Conservation (phyloP, 2,329 filamentous ascomycete species). For the Cercospora zeae-maydis region DNA sequence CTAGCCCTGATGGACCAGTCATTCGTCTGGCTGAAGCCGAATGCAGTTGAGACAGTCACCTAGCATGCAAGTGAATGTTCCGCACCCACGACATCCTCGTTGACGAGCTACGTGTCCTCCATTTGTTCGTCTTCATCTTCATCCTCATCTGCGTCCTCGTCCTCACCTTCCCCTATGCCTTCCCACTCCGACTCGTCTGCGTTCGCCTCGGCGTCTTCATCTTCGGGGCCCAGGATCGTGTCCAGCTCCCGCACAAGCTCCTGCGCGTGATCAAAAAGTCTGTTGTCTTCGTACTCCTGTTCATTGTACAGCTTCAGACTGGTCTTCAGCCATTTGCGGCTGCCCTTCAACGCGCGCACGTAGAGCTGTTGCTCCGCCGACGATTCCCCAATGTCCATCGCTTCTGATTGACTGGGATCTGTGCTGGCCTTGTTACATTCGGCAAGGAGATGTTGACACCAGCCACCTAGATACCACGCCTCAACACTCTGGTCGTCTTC, state of each 20-base stretch:
- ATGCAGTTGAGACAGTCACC: neutral
- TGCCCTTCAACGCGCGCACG: constrained; percentile 60
- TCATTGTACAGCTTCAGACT: constrained; percentile 73
- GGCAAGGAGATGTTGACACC: constrained; percentile 78
- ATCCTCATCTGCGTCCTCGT: constrained; percentile 34
- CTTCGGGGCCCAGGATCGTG: constrained; percentile 43
- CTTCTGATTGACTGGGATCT: constrained; percentile 21
- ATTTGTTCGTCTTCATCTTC: constrained; percentile 28
- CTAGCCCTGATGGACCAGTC: neutral
- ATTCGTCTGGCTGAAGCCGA: neutral
- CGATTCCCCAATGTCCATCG: constrained; percentile 30
- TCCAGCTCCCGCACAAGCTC: constrained; percentile 60
- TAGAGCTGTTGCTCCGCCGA: constrained; percentile 46
- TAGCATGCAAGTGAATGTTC: neutral
- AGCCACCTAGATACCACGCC: constrained; percentile 94
- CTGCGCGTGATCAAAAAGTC: constrained; percentile 68
- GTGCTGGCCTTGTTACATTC: constrained; percentile 55
- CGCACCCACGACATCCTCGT: neutral
- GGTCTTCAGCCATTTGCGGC: constrained; percentile 77
- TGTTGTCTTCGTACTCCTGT: constrained; percentile 81
- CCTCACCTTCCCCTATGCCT: constrained; percentile 38
- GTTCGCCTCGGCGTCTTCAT: constrained; percentile 43
- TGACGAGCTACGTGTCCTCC: constrained; percentile 28
- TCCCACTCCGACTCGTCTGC: constrained; percentile 39
- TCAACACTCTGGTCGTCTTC: constrained; percentile 96